Evolutionary conservation across 345 rosid species (phyloP).

Genomic region (Eutrema japonicum): DNA sequence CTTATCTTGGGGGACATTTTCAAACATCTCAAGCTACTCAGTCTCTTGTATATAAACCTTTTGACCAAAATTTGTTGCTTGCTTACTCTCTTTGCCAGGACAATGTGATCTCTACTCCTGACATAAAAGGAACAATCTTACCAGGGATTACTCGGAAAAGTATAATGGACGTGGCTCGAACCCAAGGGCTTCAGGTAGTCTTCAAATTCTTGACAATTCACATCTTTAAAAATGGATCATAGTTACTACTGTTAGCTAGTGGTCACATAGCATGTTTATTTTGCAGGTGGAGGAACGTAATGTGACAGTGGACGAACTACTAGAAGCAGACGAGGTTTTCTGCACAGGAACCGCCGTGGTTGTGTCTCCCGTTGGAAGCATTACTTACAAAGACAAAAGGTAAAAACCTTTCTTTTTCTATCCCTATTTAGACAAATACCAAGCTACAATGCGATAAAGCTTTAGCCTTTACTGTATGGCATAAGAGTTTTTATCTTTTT

Average conservation of each 20-base stretch:
- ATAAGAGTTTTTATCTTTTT: neutral
- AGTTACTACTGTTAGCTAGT: neutral
- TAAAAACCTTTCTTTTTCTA: constrained; percentile 23
- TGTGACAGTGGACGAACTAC: constrained; percentile 61
- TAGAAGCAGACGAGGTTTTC: constrained; percentile 93
- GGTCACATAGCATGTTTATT: constrained; percentile 16
- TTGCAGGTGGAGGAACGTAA: constrained; percentile 42
- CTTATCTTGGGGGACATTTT: neutral
- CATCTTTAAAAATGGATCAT: constrained; percentile 15
- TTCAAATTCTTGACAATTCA: constrained; percentile 16
- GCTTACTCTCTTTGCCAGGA: constrained; percentile 48
- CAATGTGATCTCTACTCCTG: constrained; percentile 73
- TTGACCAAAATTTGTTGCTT: constrained; percentile 13
- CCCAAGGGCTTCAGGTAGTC: constrained; percentile 68
- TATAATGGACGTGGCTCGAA: constrained; percentile 83
- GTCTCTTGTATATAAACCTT: neutral
- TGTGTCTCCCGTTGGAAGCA: constrained; percentile 92
- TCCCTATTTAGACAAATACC: neutral
- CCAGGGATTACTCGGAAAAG: constrained; percentile 54
- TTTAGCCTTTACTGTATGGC: neutral
- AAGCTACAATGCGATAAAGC: neutral
- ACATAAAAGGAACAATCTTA: constrained; percentile 53
- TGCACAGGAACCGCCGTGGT: constrained; percentile 98
- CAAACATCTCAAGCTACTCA: constrained; percentile 11
- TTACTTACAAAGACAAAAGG: constrained; percentile 80